Evolutionary conservation across 257 asterid genomes (phyloP), one percentile per base, ranked within the genome.

Genomic region (Solanum infundibuliforme): DNA sequence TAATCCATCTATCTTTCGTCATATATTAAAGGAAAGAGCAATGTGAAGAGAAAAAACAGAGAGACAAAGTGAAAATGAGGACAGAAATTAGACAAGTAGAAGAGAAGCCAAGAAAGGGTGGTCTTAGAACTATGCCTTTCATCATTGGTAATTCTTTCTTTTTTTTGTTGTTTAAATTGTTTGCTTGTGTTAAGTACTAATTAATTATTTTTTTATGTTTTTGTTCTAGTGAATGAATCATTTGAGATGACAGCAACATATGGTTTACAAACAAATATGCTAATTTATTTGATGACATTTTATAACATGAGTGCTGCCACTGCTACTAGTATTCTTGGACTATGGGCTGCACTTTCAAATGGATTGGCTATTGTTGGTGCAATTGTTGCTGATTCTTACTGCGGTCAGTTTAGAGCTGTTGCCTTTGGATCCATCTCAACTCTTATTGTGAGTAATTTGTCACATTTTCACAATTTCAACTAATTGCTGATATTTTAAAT

Each of bases 301-400:
- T 74, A 74, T 74, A 4, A 74, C 14, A 74, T 35, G 83, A 74
- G 48, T 74, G 83, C 52, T 35, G 83, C 83, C 18, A 1, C 52
- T 20, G 83, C 52, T 35, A 21, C 31, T 35, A 74, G 10, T 1
- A 21, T 35, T 74, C 52, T 35, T 74, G 82, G 82, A 74, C 12
- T 74, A 74, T 74, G 82, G 82, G n/a, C 4, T 21, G 52, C 48
- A 74, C 52, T 35, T 39, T 89, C 89, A 34, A 58, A 72, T 55
- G 79, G 87, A 74, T n/a, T 86, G 87, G 77, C 89, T 14, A 81
- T 89, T 36, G n/a, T 86, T 14, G 91, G 89, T 4, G 87, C 87
- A 27, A 31, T 82, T 27, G 4, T 87, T 71, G 39, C 91, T 10
- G 87, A 87, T 72, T 86, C 91, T 83, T 89, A 71, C 60, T 86